Conservation (phyloP, 768 basidiomycete species). For the Boletellus ananiceps region DNA sequence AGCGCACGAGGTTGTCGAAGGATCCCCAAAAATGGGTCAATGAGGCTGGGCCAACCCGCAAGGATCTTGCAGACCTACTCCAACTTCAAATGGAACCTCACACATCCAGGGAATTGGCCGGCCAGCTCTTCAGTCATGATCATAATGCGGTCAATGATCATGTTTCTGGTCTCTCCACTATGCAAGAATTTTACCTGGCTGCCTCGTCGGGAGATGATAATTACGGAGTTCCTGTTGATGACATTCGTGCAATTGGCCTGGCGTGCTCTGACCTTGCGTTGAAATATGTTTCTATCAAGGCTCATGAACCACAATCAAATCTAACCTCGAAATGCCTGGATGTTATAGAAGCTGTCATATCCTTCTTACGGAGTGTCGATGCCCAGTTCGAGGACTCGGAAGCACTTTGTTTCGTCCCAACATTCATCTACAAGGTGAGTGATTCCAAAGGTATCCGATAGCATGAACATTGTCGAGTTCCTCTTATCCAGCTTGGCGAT, state of each 20-base stretch:
- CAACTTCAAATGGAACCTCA: slow-evolving; percentile 91
- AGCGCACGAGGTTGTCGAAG: slow-evolving; percentile 62
- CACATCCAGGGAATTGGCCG: slow-evolving; percentile 67
- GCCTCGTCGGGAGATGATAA: slow-evolving; percentile 54
- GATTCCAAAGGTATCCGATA: not conserved
- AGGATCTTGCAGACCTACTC: slow-evolving; percentile 82
- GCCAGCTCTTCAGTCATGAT: slow-evolving; percentile 88
- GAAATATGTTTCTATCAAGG: slow-evolving; percentile 90
- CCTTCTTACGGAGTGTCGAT: slow-evolving; percentile 66
- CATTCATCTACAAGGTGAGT: slow-evolving; percentile 80
- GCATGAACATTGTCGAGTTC: not conserved
- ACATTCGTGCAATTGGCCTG: slow-evolving; percentile 60
- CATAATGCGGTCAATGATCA: slow-evolving; percentile 94
- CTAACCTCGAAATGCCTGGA: slow-evolving; percentile 86
- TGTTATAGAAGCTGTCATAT: slow-evolving; percentile 71
- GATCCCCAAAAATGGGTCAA: slow-evolving; percentile 82
- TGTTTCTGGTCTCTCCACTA: slow-evolving; percentile 64
- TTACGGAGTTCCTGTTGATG: slow-evolving; percentile 40
- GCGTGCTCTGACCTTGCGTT: slow-evolving; percentile 88
- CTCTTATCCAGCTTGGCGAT: slow-evolving; percentile 74
- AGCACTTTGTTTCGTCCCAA: slow-evolving; percentile 83
- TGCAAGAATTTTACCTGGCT: slow-evolving; percentile 71
- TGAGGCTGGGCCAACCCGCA: slow-evolving; percentile 75
- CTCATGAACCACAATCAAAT: slow-evolving; percentile 89
- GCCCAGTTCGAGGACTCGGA: slow-evolving; percentile 84